Evolutionary conservation across 2,329 filamentous ascomycete genomes (phyloP), one percentile per base, ranked within the genome.

Genomic region (Colletotrichum shisoi): DNA sequence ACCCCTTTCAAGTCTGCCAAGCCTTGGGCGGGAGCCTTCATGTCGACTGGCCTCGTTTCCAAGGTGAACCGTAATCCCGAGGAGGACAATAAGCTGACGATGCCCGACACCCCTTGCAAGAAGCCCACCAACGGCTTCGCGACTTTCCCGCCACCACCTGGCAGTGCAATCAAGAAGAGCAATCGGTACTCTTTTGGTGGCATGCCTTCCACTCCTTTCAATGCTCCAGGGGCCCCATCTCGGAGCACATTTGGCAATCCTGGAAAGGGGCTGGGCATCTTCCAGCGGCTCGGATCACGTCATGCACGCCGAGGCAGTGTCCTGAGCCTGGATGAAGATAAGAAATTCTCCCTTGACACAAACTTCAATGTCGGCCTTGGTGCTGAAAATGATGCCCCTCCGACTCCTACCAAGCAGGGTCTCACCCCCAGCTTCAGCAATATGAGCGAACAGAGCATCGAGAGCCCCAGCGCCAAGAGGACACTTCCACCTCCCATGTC

Each of bases 31-130:
- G 89, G 91, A 46, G 93, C 93, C 7, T 97, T 97, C 79, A 93
- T 93, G 83, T 98, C 95, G 1, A 98, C 95, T 0, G 94, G 94
- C 1, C 82, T 99, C 34, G 90, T 99, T 61, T 97, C 95, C 12
- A 99, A 99, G 80, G 92, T 96, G 77, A 96, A 95, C 74, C 89
- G 92, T 64, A 89, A 92, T 76, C 86, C 89, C 0, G 92, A 97
- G 71, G 85, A 82, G 77, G 81, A 74, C 79, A 80, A 84, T 77
- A 88, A 90, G 74, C 81, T 87, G 73, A 85, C 86, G 37, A 94
- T 96, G 83, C 94, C 95, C 0, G 95, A 98, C 75, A 99, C 95
- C 1, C 95, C 95, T 1, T 98, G 95, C 79, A 99, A 98, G 81
- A 93, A 95, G 75, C 89, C 91, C 60, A 82, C 84, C 4, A 89